A percentile compares a stretch with the other conserved stretches of the same genome.
phyloP scores from a whole-genome alignment of 306 rosid species.

The Quercus parvula region DNA sequence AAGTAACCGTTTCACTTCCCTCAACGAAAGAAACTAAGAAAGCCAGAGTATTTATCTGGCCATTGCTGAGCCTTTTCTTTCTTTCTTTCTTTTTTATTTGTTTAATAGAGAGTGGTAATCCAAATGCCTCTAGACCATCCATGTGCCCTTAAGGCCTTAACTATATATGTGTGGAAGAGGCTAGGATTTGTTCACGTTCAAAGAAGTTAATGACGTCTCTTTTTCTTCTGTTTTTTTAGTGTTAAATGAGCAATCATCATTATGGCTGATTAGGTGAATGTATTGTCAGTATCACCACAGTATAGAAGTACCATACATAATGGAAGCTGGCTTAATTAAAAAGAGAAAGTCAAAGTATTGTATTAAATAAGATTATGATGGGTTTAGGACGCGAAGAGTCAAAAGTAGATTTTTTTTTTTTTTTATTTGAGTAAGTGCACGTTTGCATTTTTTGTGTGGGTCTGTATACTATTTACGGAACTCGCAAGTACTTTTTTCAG shows the following conservation, averaged over 20 bases:
- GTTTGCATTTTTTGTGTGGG: no score
- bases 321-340: not conserved
- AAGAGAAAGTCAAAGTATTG: not conserved
- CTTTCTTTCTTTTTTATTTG: not conserved
- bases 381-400: no score
- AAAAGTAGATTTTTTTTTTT: no score
- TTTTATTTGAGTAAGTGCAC: no score
- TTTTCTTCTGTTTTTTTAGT: not conserved
- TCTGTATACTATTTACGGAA: no score
- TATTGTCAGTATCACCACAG: not conserved
- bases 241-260: not conserved
- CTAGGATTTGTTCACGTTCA: not conserved
- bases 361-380: not conserved
- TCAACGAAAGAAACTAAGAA: not conserved
- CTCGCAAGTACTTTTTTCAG: no score
- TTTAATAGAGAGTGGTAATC: not conserved
- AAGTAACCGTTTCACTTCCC: slow-evolving; percentile 27
- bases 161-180: not conserved
- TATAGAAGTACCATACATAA: not conserved
- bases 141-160: not conserved
- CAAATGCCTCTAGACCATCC: not conserved
- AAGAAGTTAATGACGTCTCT: not conserved
- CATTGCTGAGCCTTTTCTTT: not conserved
- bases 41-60: not conserved
- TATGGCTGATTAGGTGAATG: not conserved